Percentiles rank a stretch among this genome's conserved stretches.
Conservation (phyloP, 805 yeast species). For the Saturnispora galanensis region DNA sequence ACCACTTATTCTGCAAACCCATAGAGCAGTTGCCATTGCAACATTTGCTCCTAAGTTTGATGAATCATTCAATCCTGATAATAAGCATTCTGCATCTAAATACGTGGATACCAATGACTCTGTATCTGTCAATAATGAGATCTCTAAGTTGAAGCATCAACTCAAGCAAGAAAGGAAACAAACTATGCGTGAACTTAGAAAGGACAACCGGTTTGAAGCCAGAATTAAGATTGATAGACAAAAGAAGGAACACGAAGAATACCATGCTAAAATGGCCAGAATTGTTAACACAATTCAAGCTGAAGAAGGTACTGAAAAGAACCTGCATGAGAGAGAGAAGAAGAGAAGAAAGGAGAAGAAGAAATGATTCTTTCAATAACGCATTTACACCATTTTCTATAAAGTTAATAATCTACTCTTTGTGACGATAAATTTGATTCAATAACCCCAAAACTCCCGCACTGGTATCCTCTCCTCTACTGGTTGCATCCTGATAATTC, state of each 20-base stretch:
- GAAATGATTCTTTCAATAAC: constrained; percentile 4
- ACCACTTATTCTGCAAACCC: constrained; percentile 76
- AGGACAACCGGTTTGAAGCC: constrained; percentile 78
- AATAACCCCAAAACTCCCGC: constrained; percentile 43
- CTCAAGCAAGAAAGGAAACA: constrained; percentile 87
- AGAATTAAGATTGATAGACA: constrained; percentile 75
- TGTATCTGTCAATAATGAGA: constrained; percentile 71
- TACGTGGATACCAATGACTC: constrained; percentile 46
- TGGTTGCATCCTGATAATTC: constrained; percentile 29
- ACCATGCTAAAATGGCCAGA: constrained; percentile 83
- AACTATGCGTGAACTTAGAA: constrained; percentile 81
- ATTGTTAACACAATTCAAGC: constrained; percentile 82
- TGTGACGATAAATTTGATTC: constrained; percentile 53
- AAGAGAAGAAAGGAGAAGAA: constrained; percentile 39
- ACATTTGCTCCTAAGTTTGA: constrained; percentile 86
- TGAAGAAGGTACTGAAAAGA: constrained; percentile 91
- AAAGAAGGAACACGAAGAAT: constrained; percentile 63
- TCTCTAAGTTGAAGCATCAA: constrained; percentile 71
- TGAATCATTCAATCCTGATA: constrained; percentile 92
- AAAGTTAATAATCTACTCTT: not conserved
- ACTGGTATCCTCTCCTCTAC: constrained; percentile 14
- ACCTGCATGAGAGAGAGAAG: constrained; percentile 83
- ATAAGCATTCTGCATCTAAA: constrained; percentile 43
- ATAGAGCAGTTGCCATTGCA: constrained; percentile 75
- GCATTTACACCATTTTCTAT: not conserved